Conservation (phyloP, 75 land plant genomes). For the Adiantum capillusveneris region DNA sequence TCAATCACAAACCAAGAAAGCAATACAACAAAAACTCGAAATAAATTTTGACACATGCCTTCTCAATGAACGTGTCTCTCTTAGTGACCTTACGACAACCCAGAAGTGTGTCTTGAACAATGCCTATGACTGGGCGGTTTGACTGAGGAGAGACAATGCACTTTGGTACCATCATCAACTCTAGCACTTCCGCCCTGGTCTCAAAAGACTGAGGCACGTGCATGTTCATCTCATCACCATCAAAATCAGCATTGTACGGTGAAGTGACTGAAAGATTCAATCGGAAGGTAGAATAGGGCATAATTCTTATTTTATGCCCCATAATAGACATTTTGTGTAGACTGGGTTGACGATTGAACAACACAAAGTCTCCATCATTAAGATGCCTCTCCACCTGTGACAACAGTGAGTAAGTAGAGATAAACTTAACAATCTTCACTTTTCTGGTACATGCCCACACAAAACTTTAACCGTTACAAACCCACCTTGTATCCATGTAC, state of each 20-base stretch:
- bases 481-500: slow-evolving; percentile 90
- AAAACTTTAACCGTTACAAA: background rate
- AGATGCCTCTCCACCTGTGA: slow-evolving; percentile 92
- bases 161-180: slow-evolving; percentile 99
- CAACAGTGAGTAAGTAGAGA: no score
- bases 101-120: slow-evolving; percentile 94
- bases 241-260: slow-evolving; percentile 99
- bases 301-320: slow-evolving; percentile 95
- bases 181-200: slow-evolving; percentile 92
- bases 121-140: slow-evolving; percentile 97
- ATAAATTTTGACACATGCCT: slow-evolving; percentile 36
- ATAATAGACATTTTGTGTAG: slow-evolving; percentile 99
- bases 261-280: slow-evolving; percentile 95
- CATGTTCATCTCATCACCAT: slow-evolving; percentile 99
- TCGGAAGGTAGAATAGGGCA: slow-evolving; percentile 99
- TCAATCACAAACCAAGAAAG: no score
- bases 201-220: slow-evolving; percentile 99
- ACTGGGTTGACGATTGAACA: slow-evolving; percentile 98
- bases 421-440: no score
- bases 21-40: no score
- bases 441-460: no score
- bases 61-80: slow-evolving; percentile 95
- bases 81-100: slow-evolving; percentile 98
- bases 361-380: slow-evolving; percentile 92
- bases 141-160: slow-evolving; percentile 99